A percentile compares a stretch with the other conserved stretches of the same genome.
Conservation (phyloP, 257 asterid species). For the Solanum sitiens region DNA sequence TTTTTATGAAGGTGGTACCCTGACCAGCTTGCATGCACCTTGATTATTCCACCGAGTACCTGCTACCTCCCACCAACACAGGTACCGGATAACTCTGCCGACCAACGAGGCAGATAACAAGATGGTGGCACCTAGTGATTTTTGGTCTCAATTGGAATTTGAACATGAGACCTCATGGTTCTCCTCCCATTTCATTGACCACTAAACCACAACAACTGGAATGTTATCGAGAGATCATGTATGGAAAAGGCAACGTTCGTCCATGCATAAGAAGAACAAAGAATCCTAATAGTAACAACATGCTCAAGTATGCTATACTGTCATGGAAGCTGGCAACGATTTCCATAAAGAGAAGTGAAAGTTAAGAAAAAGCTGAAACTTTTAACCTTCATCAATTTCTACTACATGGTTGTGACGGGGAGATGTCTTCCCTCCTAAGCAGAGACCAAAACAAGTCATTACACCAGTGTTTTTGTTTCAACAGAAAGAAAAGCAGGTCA, state of each 20-base stretch:
- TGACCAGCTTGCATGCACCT: not conserved
- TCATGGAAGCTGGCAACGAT: not conserved
- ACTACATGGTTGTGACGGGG: conserved; percentile 10
- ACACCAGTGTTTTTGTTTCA: conserved; percentile 7
- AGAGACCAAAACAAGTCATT: conserved; percentile 41
- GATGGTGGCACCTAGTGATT: not conserved
- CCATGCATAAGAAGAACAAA: not conserved
- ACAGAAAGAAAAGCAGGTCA: not conserved
- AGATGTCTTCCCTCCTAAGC: conserved; percentile 22
- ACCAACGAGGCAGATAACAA: not conserved
- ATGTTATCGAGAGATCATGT: not conserved
- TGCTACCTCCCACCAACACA: not conserved
- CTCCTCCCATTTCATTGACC: not conserved
- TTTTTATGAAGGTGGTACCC: not conserved
- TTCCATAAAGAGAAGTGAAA: not conserved
- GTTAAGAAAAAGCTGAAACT: not conserved
- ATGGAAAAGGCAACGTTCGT: not conserved
- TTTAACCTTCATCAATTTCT: conserved; percentile 52
- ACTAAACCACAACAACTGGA: not conserved
- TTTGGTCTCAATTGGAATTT: not conserved
- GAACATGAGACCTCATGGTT: not conserved
- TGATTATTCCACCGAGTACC: not conserved
- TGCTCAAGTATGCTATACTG: not conserved
- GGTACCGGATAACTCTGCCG: not conserved
- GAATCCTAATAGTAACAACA: not conserved